Conservation (phyloP, 129 eudicot species). For the Tagetes patula region DNA sequence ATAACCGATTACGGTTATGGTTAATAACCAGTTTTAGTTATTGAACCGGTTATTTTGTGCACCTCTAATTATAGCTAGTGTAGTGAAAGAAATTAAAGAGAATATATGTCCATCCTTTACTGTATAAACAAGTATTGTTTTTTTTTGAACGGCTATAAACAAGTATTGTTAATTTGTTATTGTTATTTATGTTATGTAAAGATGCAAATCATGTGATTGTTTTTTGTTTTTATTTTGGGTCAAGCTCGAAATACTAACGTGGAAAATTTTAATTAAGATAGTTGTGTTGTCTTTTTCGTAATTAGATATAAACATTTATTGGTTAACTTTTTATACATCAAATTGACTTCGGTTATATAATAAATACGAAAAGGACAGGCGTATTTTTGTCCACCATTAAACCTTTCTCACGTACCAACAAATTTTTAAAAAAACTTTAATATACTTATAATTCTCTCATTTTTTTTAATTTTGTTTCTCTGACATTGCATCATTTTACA, state of each 20-base stretch:
- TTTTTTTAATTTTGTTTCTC: neutral
- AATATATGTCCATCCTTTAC: too few species aligned
- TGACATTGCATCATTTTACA: neutral
- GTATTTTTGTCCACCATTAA: slow-evolving; percentile 14
- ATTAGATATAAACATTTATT: neutral
- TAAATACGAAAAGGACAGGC: slow-evolving; percentile 30
- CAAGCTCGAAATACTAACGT: neutral
- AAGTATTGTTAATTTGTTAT: too few species aligned
- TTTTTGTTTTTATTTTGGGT: neutral
- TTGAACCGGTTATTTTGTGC: too few species aligned
- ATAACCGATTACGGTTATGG: too few species aligned
- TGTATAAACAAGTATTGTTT: neutral
- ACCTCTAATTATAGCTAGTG: too few species aligned
- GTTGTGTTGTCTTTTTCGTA: slow-evolving; percentile 35
- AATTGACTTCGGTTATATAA: slow-evolving; percentile 4
- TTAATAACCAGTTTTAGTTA: too few species aligned
- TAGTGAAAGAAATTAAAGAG: too few species aligned
- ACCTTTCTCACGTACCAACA: neutral
- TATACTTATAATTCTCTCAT: neutral
- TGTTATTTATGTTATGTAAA: too few species aligned
- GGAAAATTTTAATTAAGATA: neutral
- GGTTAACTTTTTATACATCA: neutral
- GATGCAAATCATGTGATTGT: too few species aligned
- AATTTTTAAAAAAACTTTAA: slow-evolving; percentile 4
- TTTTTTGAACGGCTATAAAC: neutral